A percentile compares a stretch with the other conserved stretches of the same genome.
Conservation (phyloP, 352 stramenopile species). For the Saprolegnia parasitica region DNA sequence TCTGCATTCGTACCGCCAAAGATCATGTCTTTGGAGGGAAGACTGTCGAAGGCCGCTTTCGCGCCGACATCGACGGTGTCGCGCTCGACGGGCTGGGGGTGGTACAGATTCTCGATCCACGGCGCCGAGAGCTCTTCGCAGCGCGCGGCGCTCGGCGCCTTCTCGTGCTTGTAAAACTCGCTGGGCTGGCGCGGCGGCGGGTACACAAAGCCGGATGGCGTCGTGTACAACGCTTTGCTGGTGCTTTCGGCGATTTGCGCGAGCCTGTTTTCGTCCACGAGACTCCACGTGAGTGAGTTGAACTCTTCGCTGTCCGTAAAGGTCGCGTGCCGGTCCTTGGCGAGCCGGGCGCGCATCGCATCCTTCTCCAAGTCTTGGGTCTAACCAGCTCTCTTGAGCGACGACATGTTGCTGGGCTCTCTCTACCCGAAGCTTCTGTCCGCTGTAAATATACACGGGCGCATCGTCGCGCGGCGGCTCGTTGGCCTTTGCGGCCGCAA, state of each 20-base stretch:
- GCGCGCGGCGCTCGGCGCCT: conserved; percentile 67
- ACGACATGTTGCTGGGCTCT: no score
- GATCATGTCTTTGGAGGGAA: conserved; percentile 81
- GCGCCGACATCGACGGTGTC: conserved; percentile 30
- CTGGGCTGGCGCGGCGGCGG: conserved; percentile 51
- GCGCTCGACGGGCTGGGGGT: conserved; percentile 55
- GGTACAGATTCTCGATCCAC: conserved; percentile 82
- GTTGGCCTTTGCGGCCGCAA: conserved; percentile 25
- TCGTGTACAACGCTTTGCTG: conserved; percentile 68
- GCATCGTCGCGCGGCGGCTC: conserved; percentile 30
- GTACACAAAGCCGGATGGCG: conserved; percentile 83
- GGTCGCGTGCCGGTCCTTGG: conserved; percentile 49
- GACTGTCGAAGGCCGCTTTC: conserved; percentile 59
- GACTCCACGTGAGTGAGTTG: conserved; percentile 75
- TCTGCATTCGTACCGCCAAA: conserved; percentile 83
- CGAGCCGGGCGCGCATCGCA: conserved; percentile 57
- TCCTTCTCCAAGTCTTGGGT: conserved; percentile 83
- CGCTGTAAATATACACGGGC: conserved; percentile 82
- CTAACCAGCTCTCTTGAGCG: conserved; percentile 30
- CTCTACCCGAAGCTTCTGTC: conserved; percentile 74
- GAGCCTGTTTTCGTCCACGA: conserved; percentile 67
- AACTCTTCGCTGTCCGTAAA: conserved; percentile 88
- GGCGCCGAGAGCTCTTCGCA: conserved; percentile 75
- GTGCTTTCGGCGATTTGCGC: conserved; percentile 47
- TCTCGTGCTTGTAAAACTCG: conserved; percentile 69